Conservation (phyloP, 441 rosid genomes). For the Mallotus repandus region DNA sequence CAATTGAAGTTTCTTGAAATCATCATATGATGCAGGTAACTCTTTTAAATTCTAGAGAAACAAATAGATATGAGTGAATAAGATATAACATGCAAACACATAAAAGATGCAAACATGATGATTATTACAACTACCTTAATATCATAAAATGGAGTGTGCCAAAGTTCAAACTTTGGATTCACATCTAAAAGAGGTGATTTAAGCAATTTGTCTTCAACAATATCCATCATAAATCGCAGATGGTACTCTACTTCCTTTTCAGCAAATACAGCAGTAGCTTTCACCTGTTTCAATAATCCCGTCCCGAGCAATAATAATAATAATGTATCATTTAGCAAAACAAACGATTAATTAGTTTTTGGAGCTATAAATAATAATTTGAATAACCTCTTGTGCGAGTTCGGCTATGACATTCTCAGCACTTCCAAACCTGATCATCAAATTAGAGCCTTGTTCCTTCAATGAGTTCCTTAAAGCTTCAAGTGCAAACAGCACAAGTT, state of each 20-base stretch:
- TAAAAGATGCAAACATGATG: background rate
- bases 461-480: conserved; percentile 59
- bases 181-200: conserved; percentile 31
- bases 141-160: conserved; percentile 83
- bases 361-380: conserved; percentile 1
- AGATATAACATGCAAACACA: background rate
- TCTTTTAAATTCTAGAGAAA: conserved; percentile 46
- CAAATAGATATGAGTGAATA: background rate
- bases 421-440: conserved; percentile 75
- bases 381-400: conserved; percentile 60
- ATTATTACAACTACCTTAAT: conserved; percentile 48
- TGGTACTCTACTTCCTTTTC: conserved; percentile 83
- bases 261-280: conserved; percentile 52
- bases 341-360: conserved; percentile 1
- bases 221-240: conserved; percentile 36
- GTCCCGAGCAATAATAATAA: too few species aligned
- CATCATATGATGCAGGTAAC: conserved; percentile 58
- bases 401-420: conserved; percentile 60
- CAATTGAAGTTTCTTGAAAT: conserved; percentile 53
- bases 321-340: conserved; percentile 10
- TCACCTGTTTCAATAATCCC: conserved; percentile 45
- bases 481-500: conserved; percentile 64
- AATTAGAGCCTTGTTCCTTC: conserved; percentile 63
- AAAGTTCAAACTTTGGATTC: conserved; percentile 33
- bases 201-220: conserved; percentile 42